These are phyloP conservation scores for Stachybotrys chlorohalonatus DNA, from an alignment of 2,329 filamentous ascomycete species.

Conservation along the genomic window DNA sequence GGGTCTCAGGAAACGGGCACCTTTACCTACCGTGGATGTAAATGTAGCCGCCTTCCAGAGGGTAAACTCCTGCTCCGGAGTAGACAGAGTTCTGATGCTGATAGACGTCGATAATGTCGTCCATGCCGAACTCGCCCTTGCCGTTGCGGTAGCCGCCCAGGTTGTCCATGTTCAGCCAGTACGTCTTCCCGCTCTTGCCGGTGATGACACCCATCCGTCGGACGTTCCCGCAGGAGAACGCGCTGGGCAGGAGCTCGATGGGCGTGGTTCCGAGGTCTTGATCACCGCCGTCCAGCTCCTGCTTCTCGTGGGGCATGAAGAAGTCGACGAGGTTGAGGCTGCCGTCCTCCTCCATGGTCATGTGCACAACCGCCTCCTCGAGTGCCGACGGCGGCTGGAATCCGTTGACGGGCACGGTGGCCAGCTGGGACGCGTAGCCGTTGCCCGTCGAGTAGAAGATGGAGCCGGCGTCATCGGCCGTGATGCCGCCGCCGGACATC, in stretches of 20 bases:
- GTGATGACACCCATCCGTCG: constrained; percentile 39
- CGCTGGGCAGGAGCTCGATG: constrained; percentile 29
- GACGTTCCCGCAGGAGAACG: constrained; percentile 33
- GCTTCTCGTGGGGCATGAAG: constrained; percentile 46
- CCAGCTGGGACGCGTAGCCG: constrained; percentile 29
- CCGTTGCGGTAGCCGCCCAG: constrained; percentile 30
- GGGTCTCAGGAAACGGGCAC: background rate
- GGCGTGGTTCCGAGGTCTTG: constrained; percentile 39
- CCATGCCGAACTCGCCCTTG: constrained; percentile 16
- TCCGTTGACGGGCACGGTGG: constrained; percentile 26
- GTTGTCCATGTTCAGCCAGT: constrained; percentile 32
- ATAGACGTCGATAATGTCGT: constrained; percentile 35
- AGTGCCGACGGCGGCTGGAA: constrained; percentile 29
- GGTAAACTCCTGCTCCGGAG: constrained; percentile 36
- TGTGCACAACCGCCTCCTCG: constrained; percentile 35
- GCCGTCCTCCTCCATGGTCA: constrained; percentile 29
- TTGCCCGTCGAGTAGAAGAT: constrained; percentile 30
- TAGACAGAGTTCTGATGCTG: constrained; percentile 35
- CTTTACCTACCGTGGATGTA: constrained; percentile 28
- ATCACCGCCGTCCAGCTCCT: constrained; percentile 38
- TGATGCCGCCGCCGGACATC: constrained; percentile 30
- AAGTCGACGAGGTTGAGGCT: constrained; percentile 38
- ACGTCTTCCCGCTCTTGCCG: constrained; percentile 42
- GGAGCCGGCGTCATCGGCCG: constrained; percentile 28
- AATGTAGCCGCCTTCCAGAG: constrained; percentile 37